Percentiles rank a stretch among this genome's conserved stretches.
phyloP scores from a whole-genome alignment of 2,329 filamentous ascomycete species.

The Corynespora cassiicola region DNA sequence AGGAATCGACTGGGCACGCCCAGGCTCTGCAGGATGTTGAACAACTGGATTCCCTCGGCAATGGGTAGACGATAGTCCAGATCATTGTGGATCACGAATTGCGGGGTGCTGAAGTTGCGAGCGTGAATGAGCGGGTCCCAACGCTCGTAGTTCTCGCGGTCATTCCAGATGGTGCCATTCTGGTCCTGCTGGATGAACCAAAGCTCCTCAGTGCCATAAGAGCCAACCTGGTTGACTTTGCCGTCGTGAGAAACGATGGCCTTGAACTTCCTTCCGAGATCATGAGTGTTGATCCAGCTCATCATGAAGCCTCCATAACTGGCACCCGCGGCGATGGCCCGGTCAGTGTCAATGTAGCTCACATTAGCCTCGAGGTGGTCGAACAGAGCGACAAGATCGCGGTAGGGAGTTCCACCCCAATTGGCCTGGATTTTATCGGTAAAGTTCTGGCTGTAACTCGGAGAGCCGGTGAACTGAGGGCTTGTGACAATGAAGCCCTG shows the following conservation, averaged over 20 bases:
- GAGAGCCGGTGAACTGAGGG: slow-evolving; percentile 83
- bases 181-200: slow-evolving; percentile 59
- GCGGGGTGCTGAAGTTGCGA: slow-evolving; percentile 80
- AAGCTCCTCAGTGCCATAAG: slow-evolving; percentile 59
- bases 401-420: slow-evolving; percentile 85
- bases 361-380: slow-evolving; percentile 74
- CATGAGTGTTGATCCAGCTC: slow-evolving; percentile 89
- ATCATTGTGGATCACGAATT: slow-evolving; percentile 86
- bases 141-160: slow-evolving; percentile 57
- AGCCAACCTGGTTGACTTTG: slow-evolving; percentile 67
- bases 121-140: slow-evolving; percentile 66
- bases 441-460: slow-evolving; percentile 79
- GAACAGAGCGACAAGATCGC: slow-evolving; percentile 80
- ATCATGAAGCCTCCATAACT: slow-evolving; percentile 53
- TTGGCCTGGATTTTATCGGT: slow-evolving; percentile 78
- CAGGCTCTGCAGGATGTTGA: slow-evolving; percentile 81
- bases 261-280: slow-evolving; percentile 82
- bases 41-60: slow-evolving; percentile 80
- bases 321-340: slow-evolving; percentile 77
- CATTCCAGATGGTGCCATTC: slow-evolving; percentile 46
- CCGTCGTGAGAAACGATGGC: slow-evolving; percentile 89
- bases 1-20: slow-evolving; percentile 79
- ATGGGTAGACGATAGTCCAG: slow-evolving; percentile 90
- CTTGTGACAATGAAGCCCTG: slow-evolving; percentile 84
- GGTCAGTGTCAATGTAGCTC: slow-evolving; percentile 70